Base-by-base conservation (phyloP, 805 yeast genomes). In the Allodekkera sacchari region DNA sequence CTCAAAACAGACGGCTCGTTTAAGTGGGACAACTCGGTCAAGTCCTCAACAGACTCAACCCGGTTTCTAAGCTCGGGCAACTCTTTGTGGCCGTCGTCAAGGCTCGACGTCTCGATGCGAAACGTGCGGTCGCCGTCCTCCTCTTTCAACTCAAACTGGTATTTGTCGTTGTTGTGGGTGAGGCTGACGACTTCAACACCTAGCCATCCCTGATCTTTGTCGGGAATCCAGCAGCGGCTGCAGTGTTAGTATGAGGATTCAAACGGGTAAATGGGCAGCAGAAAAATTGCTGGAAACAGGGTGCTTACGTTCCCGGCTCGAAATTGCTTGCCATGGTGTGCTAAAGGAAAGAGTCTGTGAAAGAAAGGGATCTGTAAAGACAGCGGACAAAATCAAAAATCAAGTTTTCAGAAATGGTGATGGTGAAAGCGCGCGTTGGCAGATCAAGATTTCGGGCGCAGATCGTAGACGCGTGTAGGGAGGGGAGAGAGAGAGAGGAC, bases 1-100 rank as follows among this genome's bases (percentile, higher is more conserved):
- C 88, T 94, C 44, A 89, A 68, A 30, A 89, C 96, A 1, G 96
- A 94, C 2, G 98, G 97, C 56, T 89, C 98, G 56, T 89, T 89
- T 47, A 92, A 64, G 52, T 89, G 88, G 1, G 96, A 87, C 34
- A 89, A 68, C 33, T 87, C 79, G 3, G 97, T 92, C 49, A 89
- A 70, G 60, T 92, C 98, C 53, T 89, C 96, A 13, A 94, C 85
- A 3, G 95, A 82, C 57, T 89, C 98, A 41, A 85, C 66, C 31
- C 96, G 96, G 54, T 89, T 89, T 54, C 95, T 72, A 52, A 88
- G 68, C 20, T 85, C 74, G 4, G 95, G 95, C 34, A 84, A 64
- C 32, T 69, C 69, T 4, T 63, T 54, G 33, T 77, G 71, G 30
- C 69, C 70, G 41, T 71, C 78, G 42, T 62, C 60, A 42, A 76